Evolutionary conservation across 2,329 filamentous ascomycete species (phyloP).

Genomic region (Septoria linicola): DNA sequence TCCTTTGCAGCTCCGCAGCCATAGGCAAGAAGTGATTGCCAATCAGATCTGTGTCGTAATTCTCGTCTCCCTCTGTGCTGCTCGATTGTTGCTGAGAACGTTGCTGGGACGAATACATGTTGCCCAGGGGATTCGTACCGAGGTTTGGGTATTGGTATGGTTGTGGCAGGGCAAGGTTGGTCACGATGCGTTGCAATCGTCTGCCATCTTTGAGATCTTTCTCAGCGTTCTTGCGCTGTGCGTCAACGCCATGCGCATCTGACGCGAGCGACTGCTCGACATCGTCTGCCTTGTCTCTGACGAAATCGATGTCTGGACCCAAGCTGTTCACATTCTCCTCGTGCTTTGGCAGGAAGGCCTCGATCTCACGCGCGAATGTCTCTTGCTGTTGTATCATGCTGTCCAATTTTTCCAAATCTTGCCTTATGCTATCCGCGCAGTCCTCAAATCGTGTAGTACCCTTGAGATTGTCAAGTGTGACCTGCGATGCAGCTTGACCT

Average conservation of each 20-base stretch:
- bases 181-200: constrained; percentile 69
- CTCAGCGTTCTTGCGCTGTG: constrained; percentile 57
- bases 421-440: constrained; percentile 76
- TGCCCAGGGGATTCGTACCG: constrained; percentile 27
- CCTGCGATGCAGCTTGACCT: constrained; percentile 48
- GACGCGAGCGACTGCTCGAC: constrained; percentile 63
- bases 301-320: constrained; percentile 63
- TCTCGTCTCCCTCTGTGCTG: constrained; percentile 20
- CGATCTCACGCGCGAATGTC: constrained; percentile 70
- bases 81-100: constrained; percentile 20
- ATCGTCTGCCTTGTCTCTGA: constrained; percentile 61
- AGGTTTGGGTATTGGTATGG: constrained; percentile 55
- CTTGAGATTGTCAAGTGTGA: constrained; percentile 74
- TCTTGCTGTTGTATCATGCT: constrained; percentile 78
- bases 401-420: constrained; percentile 75
- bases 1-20: constrained; percentile 41
- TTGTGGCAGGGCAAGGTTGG: constrained; percentile 69
- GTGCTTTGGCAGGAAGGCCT: constrained; percentile 62
- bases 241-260: constrained; percentile 61
- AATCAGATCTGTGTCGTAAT: constrained; percentile 48
- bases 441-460: constrained; percentile 91
- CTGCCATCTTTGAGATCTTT: constrained; percentile 69
- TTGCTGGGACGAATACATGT: constrained; percentile 24
- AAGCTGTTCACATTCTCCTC: constrained; percentile 64
- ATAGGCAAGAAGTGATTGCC: constrained; percentile 47